Percentiles rank a stretch among this genome's conserved stretches.
These are phyloP conservation scores for Porphyra umbilicalis DNA, from an alignment of 31 red algal genomes.

Conservation along the genomic window DNA sequence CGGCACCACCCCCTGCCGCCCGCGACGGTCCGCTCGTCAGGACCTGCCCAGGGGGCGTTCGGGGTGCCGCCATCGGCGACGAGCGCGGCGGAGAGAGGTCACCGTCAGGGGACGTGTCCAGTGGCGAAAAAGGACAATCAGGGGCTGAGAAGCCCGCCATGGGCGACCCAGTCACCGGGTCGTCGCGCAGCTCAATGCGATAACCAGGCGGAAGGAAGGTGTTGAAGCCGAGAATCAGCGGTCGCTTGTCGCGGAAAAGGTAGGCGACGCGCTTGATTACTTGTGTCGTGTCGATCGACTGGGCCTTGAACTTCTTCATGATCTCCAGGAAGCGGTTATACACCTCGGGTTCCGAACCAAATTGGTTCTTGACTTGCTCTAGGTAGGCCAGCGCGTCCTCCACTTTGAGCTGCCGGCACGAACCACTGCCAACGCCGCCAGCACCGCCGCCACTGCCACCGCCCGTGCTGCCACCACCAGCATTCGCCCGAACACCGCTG, in stretches of 20 bases:
- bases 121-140: conserved; percentile 1
- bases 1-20: neutral
- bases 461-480: neutral
- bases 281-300: conserved; percentile 76
- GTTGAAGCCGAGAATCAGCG: conserved; percentile 93
- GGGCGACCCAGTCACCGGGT: conserved; percentile 3
- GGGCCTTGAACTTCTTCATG: conserved; percentile 96
- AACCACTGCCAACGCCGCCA: neutral
- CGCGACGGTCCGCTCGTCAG: neutral
- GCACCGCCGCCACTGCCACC: neutral
- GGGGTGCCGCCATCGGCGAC: neutral
- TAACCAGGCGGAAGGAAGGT: conserved; percentile 89
- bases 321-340: conserved; percentile 95
- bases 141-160: conserved; percentile 28
- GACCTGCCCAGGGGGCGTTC: neutral
- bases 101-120: neutral
- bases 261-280: conserved; percentile 70
- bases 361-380: conserved; percentile 89
- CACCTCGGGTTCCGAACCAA: conserved; percentile 49
- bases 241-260: conserved; percentile 60
- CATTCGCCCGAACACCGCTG: neutral
- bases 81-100: neutral
- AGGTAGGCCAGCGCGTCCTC: conserved; percentile 94
- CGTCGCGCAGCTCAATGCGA: conserved; percentile 71
- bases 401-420: conserved; percentile 61